phyloP scores from a whole-genome alignment of 2,329 filamentous ascomycete genomes.

The Fusarium avenaceum region DNA sequence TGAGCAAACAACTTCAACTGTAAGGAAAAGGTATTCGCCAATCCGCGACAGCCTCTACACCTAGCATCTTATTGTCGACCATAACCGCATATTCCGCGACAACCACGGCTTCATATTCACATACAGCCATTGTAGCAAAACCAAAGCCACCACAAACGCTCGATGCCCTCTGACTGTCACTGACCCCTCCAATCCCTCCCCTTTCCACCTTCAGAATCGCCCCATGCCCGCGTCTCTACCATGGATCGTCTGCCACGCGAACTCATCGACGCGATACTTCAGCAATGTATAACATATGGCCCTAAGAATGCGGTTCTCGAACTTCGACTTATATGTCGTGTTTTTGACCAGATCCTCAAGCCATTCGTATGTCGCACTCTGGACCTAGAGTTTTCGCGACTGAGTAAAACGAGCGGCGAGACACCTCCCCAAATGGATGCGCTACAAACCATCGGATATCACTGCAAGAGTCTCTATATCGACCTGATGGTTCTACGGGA shows the following conservation, averaged over 20 bases:
- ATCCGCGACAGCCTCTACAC: conserved; percentile 1
- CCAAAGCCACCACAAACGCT: conserved; percentile 4
- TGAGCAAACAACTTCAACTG: conserved; percentile 5
- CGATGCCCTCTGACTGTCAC: conserved; percentile 31
- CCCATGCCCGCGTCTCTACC: conserved; percentile 12
- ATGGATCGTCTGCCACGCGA: conserved; percentile 65
- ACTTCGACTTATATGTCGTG: conserved; percentile 64
- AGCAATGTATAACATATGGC: conserved; percentile 56
- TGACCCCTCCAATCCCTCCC: conserved; percentile 19
- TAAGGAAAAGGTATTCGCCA: not conserved
- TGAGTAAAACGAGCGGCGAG: conserved; percentile 55
- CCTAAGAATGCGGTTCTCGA: conserved; percentile 61
- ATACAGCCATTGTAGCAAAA: not conserved
- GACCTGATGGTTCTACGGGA: conserved; percentile 68
- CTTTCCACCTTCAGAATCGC: conserved; percentile 7
- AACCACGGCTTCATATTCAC: not conserved
- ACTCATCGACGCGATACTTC: conserved; percentile 62
- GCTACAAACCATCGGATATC: conserved; percentile 60
- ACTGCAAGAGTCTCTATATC: conserved; percentile 65
- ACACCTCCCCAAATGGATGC: conserved; percentile 56
- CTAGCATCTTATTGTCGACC: not conserved
- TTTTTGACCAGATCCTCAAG: conserved; percentile 63
- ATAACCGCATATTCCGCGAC: not conserved
- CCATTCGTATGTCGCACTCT: conserved; percentile 62
- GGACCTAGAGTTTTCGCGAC: conserved; percentile 64